These are phyloP conservation scores for Botryotinia calthae DNA, from an alignment of 2,329 filamentous ascomycete genomes.

Conservation along the genomic window DNA sequence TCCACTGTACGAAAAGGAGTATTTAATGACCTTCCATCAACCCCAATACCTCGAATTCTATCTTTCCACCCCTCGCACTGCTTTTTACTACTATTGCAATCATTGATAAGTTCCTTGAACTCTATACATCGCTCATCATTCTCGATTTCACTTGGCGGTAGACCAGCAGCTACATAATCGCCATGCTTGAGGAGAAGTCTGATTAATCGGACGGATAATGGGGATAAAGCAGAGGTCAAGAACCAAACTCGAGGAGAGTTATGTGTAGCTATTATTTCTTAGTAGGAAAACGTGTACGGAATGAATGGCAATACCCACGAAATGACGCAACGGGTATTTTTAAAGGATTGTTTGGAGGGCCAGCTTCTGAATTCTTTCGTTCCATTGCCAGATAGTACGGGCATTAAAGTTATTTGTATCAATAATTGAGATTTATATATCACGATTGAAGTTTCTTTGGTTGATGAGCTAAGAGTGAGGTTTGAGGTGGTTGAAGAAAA, in stretches of 20 bases:
- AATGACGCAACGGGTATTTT: conserved; percentile 35
- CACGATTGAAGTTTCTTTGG: neutral
- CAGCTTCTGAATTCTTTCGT: conserved; percentile 47
- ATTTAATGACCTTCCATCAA: conserved; percentile 49
- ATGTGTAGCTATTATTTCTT: conserved; percentile 48
- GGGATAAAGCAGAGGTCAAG: conserved; percentile 80
- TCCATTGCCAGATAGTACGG: conserved; percentile 31
- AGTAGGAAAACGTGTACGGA: conserved; percentile 17
- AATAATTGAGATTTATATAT: neutral
- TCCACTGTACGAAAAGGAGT: neutral
- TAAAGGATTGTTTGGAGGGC: conserved; percentile 36
- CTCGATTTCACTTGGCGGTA: conserved; percentile 76
- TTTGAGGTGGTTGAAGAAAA: neutral
- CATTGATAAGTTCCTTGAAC: conserved; percentile 75
- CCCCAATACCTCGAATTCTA: conserved; percentile 64
- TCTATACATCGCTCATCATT: conserved; percentile 72
- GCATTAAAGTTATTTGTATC: neutral
- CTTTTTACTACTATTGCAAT: conserved; percentile 61
- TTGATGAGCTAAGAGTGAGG: neutral
- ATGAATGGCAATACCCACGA: conserved; percentile 25
- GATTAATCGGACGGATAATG: conserved; percentile 78
- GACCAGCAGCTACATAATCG: conserved; percentile 82
- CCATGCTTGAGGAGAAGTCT: conserved; percentile 83
- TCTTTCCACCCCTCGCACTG: conserved; percentile 77
- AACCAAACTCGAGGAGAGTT: conserved; percentile 88